Conservation (phyloP, 129 eudicot genomes). For the Deinandra increscens region DNA sequence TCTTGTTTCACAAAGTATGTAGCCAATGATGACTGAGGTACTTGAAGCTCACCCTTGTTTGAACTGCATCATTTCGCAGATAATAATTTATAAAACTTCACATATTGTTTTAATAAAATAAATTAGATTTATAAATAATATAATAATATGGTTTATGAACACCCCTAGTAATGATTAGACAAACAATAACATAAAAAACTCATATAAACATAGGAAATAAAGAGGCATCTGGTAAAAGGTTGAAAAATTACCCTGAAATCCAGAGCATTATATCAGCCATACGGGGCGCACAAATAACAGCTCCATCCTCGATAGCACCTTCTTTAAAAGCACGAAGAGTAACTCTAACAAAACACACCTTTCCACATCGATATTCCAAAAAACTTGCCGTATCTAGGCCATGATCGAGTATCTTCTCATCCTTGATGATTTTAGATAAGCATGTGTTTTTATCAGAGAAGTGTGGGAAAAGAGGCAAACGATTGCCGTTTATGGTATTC, state of each 20-base stretch:
- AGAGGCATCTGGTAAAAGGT: background rate
- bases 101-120: background rate
- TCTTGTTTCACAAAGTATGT: slow-evolving; percentile 49
- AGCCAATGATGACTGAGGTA: slow-evolving; percentile 46
- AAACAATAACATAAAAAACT: background rate
- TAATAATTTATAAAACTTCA: background rate
- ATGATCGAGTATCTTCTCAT: slow-evolving; percentile 41
- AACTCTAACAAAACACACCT: slow-evolving; percentile 63
- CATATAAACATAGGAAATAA: background rate
- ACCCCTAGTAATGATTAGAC: background rate
- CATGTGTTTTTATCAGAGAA: slow-evolving; percentile 23
- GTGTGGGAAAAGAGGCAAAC: slow-evolving; percentile 48
- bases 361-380: slow-evolving; percentile 23
- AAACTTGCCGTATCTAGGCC: slow-evolving; percentile 18
- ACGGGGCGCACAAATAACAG: slow-evolving; percentile 83
- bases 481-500: slow-evolving; percentile 33
- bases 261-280: slow-evolving; percentile 49
- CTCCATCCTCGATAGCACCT: slow-evolving; percentile 90
- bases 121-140: background rate
- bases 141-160: background rate
- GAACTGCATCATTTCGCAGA: slow-evolving; percentile 40
- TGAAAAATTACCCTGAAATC: slow-evolving; percentile 53
- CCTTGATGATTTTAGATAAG: slow-evolving; percentile 45
- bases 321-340: slow-evolving; percentile 65
- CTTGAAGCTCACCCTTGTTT: slow-evolving; percentile 49